These are phyloP conservation scores for Rubia tinctorum DNA, from an alignment of 305 asterid species.

Conservation along the genomic window DNA sequence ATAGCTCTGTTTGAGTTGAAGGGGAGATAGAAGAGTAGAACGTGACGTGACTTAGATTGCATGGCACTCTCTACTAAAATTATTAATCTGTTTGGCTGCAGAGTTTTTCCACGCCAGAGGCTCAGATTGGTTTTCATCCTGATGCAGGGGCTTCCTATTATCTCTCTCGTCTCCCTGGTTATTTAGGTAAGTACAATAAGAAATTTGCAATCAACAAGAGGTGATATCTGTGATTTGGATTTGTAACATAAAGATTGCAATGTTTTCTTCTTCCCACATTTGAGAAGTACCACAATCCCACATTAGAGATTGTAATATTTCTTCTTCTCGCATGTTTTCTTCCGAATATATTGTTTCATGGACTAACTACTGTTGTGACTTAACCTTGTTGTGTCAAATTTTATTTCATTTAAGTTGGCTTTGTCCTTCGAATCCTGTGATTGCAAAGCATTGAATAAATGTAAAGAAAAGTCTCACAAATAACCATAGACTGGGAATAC, in stretches of 20 bases:
- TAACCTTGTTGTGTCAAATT: too few relatives aligned
- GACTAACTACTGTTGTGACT: too few relatives aligned
- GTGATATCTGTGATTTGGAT: neutral
- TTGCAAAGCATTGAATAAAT: too few relatives aligned
- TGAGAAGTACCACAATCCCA: too few relatives aligned
- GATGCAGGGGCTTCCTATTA: constrained; percentile 98
- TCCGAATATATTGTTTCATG: too few relatives aligned
- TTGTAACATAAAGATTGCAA: neutral
- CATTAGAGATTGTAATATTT: neutral
- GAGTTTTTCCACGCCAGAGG: constrained; percentile 83
- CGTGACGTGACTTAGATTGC: neutral
- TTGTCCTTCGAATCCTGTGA: too few relatives aligned
- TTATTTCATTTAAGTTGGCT: too few relatives aligned
- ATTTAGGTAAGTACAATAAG: constrained; percentile 56
- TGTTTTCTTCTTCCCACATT: too few relatives aligned
- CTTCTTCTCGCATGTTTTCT: too few relatives aligned
- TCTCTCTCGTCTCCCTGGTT: constrained; percentile 98
- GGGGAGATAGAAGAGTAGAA: neutral
- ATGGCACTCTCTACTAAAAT: neutral
- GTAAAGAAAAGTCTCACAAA: too few relatives aligned
- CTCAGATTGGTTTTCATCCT: constrained; percentile 95
- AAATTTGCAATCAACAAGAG: neutral
- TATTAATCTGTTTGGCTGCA: constrained; percentile 30
- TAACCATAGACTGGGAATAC: too few relatives aligned
- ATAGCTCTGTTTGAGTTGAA: neutral